Conservation (phyloP, 2,329 filamentous ascomycete species). For the Arthrobotrys sinensis region DNA sequence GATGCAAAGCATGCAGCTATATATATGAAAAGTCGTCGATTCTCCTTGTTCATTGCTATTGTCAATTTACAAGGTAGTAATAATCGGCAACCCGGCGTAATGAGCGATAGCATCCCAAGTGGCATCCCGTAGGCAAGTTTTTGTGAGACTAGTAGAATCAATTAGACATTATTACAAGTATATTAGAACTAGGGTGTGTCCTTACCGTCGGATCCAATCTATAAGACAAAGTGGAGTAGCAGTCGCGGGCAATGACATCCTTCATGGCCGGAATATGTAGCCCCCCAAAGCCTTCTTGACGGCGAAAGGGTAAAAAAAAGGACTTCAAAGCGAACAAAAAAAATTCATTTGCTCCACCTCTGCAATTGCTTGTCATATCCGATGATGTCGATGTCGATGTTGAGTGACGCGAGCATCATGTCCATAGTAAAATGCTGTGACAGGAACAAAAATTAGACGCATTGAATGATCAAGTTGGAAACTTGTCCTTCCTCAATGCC, state of each 20-base stretch:
- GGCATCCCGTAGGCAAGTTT: background rate
- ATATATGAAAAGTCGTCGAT: background rate
- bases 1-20: background rate
- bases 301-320: background rate
- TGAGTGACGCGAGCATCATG: slow-evolving; percentile 67
- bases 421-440: slow-evolving; percentile 67
- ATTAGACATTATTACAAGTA: background rate
- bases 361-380: slow-evolving; percentile 66
- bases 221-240: background rate
- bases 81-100: background rate
- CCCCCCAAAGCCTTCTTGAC: background rate
- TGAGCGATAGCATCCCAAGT: background rate
- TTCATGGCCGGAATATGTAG: background rate
- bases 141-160: background rate
- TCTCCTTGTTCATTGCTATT: slow-evolving; percentile 3
- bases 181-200: background rate
- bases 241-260: background rate
- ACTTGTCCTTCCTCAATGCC: slow-evolving; percentile 56
- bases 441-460: slow-evolving; percentile 53
- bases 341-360: slow-evolving; percentile 58
- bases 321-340: background rate
- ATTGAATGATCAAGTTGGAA: slow-evolving; percentile 58
- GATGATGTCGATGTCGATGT: slow-evolving; percentile 67
- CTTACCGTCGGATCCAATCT: slow-evolving; percentile 8
- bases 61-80: slow-evolving; percentile 11